A percentile compares a stretch with the other conserved stretches of the same genome.
Evolutionary conservation across 805 yeast genomes (phyloP).

Genomic region (Candida piceae): DNA sequence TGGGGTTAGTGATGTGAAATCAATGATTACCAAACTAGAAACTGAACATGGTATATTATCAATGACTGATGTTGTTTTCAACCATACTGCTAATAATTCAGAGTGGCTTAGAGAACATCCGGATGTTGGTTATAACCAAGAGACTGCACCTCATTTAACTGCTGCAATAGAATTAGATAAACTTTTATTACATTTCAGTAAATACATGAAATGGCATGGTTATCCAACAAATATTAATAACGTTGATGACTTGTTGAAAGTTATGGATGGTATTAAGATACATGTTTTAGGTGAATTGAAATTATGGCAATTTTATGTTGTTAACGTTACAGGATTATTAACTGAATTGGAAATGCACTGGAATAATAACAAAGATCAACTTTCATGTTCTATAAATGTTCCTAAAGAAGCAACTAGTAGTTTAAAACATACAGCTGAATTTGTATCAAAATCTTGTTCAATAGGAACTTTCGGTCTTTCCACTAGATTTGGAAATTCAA

Average conservation of each 20-base stretch:
- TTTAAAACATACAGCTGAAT: slow-evolving; percentile 47
- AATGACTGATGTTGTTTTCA: slow-evolving; percentile 88
- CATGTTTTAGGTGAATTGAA: slow-evolving; percentile 64
- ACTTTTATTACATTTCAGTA: slow-evolving; percentile 61
- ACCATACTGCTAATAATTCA: slow-evolving; percentile 92
- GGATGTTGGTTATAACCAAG: slow-evolving; percentile 80
- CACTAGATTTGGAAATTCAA: slow-evolving; percentile 45
- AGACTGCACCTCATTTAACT: slow-evolving; percentile 83
- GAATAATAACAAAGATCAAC: slow-evolving; percentile 14
- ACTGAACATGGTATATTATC: slow-evolving; percentile 59
- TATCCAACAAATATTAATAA: slow-evolving; percentile 52
- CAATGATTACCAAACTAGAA: slow-evolving; percentile 46
- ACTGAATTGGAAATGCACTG: slow-evolving; percentile 35
- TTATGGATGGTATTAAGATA: slow-evolving; percentile 63
- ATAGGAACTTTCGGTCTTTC: slow-evolving; percentile 41
- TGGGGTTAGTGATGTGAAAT: slow-evolving; percentile 47
- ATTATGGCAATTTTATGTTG: slow-evolving; percentile 86
- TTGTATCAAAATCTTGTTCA: slow-evolving; percentile 38
- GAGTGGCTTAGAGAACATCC: slow-evolving; percentile 82
- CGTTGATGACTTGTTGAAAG: slow-evolving; percentile 48
- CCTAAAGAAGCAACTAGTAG: slow-evolving; percentile 38
- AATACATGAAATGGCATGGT: slow-evolving; percentile 48
- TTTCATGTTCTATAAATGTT: slow-evolving; percentile 30
- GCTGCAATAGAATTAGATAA: slow-evolving; percentile 83
- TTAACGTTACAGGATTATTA: slow-evolving; percentile 47